Evolutionary conservation across 805 yeast species (phyloP).

Genomic region (Metschnikowia bowlesiae): DNA sequence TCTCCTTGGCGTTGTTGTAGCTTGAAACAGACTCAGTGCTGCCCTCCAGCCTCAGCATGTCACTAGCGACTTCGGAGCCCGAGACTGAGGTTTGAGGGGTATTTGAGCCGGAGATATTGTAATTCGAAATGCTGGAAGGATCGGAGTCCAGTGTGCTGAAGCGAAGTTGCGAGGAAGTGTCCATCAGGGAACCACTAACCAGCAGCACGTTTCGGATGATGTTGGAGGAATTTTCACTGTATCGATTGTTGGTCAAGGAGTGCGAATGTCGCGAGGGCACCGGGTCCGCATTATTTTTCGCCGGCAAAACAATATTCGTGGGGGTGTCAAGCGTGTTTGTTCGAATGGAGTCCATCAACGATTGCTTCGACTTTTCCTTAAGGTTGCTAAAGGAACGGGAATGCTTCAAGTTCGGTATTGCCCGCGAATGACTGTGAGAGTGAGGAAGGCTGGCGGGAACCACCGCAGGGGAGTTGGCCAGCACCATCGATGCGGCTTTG

Average conservation of each 20-base stretch:
- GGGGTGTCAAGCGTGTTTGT: conserved; percentile 23
- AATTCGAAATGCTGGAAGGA: conserved; percentile 24
- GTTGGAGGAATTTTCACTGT: conserved; percentile 15
- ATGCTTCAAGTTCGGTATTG: conserved; percentile 3
- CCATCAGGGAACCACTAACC: not conserved
- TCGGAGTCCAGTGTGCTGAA: conserved; percentile 13
- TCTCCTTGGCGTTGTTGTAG: conserved; percentile 5
- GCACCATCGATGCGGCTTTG: conserved; percentile 13
- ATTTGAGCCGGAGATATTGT: conserved; percentile 22
- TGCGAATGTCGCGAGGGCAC: conserved; percentile 5
- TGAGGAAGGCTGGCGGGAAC: not conserved
- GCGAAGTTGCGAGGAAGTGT: not conserved
- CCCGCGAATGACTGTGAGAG: not conserved
- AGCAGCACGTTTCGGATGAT: conserved; percentile 16
- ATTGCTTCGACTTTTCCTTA: conserved; percentile 14
- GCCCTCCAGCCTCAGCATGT: conserved; percentile 6
- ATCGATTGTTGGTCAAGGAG: conserved; percentile 16
- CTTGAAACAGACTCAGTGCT: conserved; percentile 10
- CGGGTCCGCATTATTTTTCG: not conserved
- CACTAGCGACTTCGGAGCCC: conserved; percentile 12
- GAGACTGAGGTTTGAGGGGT: conserved; percentile 32
- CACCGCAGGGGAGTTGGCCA: conserved; percentile 6
- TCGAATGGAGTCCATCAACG: conserved; percentile 22
- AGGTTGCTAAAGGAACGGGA: conserved; percentile 19
- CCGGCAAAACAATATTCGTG: conserved; percentile 18